These are phyloP conservation scores for Coemansia sp. DNA, from an alignment of 192 early-diverging fungal genomes.

Conservation along the genomic window DNA sequence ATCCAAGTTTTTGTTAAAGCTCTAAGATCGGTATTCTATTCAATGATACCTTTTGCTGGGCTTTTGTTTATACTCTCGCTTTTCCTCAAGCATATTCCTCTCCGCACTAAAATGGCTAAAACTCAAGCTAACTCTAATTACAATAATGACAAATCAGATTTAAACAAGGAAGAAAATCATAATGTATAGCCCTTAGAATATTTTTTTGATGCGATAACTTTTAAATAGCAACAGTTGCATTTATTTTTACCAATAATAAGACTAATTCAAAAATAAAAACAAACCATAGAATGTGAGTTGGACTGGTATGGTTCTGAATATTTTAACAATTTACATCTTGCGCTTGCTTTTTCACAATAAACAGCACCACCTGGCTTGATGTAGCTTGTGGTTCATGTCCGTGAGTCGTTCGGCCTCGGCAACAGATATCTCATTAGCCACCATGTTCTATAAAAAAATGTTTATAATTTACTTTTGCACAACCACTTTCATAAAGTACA, in stretches of 20 bases:
- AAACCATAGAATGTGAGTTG: too few relatives aligned
- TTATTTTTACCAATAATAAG: not conserved
- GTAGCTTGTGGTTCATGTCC: too few relatives aligned
- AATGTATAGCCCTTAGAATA: not conserved
- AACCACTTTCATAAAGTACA: too few relatives aligned
- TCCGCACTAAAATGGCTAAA: conserved; percentile 32
- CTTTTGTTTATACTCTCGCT: conserved; percentile 47
- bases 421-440: too few relatives aligned
- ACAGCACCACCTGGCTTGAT: too few relatives aligned
- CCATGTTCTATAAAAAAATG: too few relatives aligned
- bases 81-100: conserved; percentile 51
- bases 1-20: conserved; percentile 53
- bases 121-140: conserved; percentile 7
- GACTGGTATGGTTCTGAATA: too few relatives aligned
- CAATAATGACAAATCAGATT: not conserved
- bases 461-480: too few relatives aligned
- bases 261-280: not conserved
- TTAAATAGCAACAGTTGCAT: too few relatives aligned
- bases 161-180: not conserved
- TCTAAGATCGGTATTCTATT: conserved; percentile 51
- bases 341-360: too few relatives aligned
- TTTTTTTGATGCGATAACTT: not conserved
- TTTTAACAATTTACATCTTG: too few relatives aligned
- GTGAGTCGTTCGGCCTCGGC: too few relatives aligned
- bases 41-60: conserved; percentile 54